Conservation (phyloP, 164 flowering plant genomes). For the Vitis rotundifolia region DNA sequence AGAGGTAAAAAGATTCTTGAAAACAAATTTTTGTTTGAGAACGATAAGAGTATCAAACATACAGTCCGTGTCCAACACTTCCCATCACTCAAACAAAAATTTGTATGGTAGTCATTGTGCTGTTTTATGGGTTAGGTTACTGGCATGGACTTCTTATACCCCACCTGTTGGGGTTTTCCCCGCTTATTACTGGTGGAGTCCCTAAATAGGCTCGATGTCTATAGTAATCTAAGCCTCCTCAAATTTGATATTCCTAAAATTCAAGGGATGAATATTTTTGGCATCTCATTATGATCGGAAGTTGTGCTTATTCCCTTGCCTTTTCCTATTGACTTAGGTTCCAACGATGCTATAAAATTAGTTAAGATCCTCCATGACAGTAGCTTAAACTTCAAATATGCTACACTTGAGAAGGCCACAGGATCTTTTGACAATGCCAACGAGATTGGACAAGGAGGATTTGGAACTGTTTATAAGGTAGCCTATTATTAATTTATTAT, state of each 20-base stretch:
- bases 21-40: background rate
- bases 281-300: slow-evolving; percentile 77
- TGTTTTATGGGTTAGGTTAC: no score
- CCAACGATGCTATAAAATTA: slow-evolving; percentile 54
- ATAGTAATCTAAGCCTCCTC: slow-evolving; percentile 72
- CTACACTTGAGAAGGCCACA: slow-evolving; percentile 58
- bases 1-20: slow-evolving; percentile 46
- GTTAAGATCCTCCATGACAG: slow-evolving; percentile 61
- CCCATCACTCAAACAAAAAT: no score
- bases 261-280: slow-evolving; percentile 47
- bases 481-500: background rate
- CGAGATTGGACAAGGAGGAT: slow-evolving; percentile 83
- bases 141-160: no score
- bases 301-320: slow-evolving; percentile 8
- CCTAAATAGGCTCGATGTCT: slow-evolving; percentile 48
- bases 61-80: no score
- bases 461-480: slow-evolving; percentile 83
- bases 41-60: background rate
- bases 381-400: slow-evolving; percentile 67
- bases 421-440: slow-evolving; percentile 44
- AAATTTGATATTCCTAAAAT: slow-evolving; percentile 69
- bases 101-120: no score
- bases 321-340: slow-evolving; percentile 32
- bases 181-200: no score
- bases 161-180: no score